Percentiles rank a stretch among this genome's conserved stretches.
phyloP scores from a whole-genome alignment of 352 stramenopile genomes.

The Globisporangium parvum region DNA sequence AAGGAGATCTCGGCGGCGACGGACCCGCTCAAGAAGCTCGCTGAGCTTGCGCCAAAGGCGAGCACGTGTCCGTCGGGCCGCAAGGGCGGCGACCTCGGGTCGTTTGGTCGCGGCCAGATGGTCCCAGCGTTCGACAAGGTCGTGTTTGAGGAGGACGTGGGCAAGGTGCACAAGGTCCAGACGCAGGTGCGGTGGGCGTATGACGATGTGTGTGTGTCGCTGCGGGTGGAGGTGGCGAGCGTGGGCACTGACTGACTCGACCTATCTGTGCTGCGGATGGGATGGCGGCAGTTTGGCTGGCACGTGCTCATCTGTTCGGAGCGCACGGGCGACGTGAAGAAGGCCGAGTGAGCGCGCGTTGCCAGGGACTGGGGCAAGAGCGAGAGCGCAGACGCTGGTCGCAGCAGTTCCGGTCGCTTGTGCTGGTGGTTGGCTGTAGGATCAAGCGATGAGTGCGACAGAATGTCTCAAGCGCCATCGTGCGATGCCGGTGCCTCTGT shows the following conservation, averaged over 20 bases:
- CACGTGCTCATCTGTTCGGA: constrained; percentile 70
- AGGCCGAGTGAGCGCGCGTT: constrained; percentile 10
- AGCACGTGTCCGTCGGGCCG: constrained; percentile 65
- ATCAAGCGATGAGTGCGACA: no score
- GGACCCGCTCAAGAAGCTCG: constrained; percentile 48
- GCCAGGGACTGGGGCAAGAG: not conserved
- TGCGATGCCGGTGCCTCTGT: no score
- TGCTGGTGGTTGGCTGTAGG: no score
- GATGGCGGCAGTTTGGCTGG: constrained; percentile 52
- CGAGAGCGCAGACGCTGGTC: no score
- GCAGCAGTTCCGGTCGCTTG: no score
- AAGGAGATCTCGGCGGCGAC: constrained; percentile 46
- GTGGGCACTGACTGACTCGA: not conserved
- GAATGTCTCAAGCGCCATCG: no score
- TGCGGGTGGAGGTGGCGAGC: constrained; percentile 3
- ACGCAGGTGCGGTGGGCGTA: constrained; percentile 39
- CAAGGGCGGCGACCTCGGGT: constrained; percentile 62
- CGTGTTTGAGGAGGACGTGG: constrained; percentile 59
- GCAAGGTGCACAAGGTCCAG: constrained; percentile 69
- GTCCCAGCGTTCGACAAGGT: constrained; percentile 74
- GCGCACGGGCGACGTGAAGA: constrained; percentile 37
- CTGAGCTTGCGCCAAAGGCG: constrained; percentile 51
- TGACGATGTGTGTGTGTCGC: constrained; percentile 17
- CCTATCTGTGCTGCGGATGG: constrained; percentile 1
- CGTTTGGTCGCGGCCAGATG: constrained; percentile 71